Percentiles rank a stretch among this genome's conserved stretches.
phyloP scores from a whole-genome alignment of 1,284 basidiomycete genomes.

The Marasmius fiardii region DNA sequence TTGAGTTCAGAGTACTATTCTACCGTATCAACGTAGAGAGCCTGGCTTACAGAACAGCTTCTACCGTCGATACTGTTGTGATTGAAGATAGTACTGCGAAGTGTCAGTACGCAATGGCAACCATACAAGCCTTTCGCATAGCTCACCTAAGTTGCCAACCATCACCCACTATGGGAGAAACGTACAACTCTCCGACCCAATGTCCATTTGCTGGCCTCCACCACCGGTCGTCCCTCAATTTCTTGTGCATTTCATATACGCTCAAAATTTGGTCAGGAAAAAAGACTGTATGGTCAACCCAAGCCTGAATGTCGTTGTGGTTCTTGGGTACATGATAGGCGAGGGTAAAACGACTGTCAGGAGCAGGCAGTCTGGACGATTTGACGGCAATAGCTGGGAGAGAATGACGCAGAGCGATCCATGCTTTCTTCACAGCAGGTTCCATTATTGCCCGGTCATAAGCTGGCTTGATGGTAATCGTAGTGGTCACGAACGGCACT shows the following conservation, averaged over 20 bases:
- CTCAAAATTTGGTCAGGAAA: slow-evolving; percentile 5
- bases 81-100: neutral
- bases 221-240: slow-evolving; percentile 7
- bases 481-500: slow-evolving; percentile 9
- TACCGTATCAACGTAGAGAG: neutral
- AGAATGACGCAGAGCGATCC: slow-evolving; percentile 10
- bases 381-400: slow-evolving; percentile 11
- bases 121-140: neutral
- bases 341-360: slow-evolving; percentile 10
- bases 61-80: slow-evolving; percentile 3
- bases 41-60: neutral
- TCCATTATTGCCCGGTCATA: slow-evolving; percentile 2
- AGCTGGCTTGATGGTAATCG: slow-evolving; percentile 2
- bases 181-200: slow-evolving; percentile 11
- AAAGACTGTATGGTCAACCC: slow-evolving; percentile 11
- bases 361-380: slow-evolving; percentile 5
- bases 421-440: slow-evolving; percentile 5
- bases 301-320: slow-evolving; percentile 4
- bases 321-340: slow-evolving; percentile 12
- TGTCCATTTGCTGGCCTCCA: slow-evolving; percentile 8
- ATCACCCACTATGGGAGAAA: slow-evolving; percentile 8
- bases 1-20: neutral
- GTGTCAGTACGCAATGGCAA: neutral
- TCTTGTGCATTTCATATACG: slow-evolving; percentile 7
- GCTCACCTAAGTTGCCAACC: slow-evolving; percentile 13